These are phyloP conservation scores for Eucalyptus brandiana DNA, from an alignment of 345 rosid genomes.

Conservation along the genomic window DNA sequence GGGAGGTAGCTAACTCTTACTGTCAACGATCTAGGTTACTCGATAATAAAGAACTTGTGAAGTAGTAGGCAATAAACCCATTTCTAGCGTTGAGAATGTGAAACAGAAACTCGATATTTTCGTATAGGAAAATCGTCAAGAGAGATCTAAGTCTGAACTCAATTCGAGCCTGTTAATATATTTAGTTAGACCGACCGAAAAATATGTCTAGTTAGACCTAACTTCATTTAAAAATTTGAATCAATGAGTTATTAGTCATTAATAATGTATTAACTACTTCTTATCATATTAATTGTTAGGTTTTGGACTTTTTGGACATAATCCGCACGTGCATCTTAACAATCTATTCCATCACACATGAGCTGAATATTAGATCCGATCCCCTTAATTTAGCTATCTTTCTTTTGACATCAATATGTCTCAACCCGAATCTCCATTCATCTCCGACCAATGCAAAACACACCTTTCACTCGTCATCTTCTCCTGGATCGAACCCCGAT, in stretches of 20 bases:
- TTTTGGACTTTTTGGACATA: fast-evolving
- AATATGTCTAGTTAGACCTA: background rate
- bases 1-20: background rate
- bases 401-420: background rate
- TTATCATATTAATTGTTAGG: background rate
- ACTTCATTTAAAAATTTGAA: background rate
- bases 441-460: background rate
- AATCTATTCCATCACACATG: background rate
- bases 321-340: fast-evolving
- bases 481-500: background rate
- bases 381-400: background rate
- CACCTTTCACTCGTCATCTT: background rate
- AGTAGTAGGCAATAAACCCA: background rate
- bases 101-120: fast-evolving
- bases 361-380: fast-evolving
- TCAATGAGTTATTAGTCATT: background rate
- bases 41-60: background rate
- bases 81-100: background rate
- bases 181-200: background rate
- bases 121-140: background rate
- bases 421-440: background rate
- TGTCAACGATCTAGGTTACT: background rate
- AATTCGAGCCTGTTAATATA: background rate
- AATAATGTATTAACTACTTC: background rate
- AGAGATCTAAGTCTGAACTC: fast-evolving